Base-by-base conservation (phyloP, 1,284 basidiomycete species). In the Fomitopsis palustris region DNA sequence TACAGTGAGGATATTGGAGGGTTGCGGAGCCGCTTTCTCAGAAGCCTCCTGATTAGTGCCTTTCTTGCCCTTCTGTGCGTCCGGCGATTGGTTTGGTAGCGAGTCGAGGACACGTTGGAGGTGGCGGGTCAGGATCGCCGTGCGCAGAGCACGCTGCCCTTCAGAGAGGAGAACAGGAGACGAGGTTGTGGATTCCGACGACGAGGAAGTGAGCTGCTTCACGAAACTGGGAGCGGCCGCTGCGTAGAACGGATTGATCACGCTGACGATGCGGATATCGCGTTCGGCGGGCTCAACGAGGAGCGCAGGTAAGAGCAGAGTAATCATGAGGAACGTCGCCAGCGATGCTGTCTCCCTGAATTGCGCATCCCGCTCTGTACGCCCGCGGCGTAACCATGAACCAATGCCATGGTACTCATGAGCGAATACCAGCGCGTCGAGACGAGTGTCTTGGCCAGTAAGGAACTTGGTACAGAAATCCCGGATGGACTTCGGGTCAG, bases 191-290 rank as follows among this genome's bases (percentile, higher is more conserved):
- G 54, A n/a, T 8, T 63, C 47, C 2, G 59, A 37, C 9, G 67
- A 55, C 21, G 70, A 64, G 19, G 70, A 61, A 60, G 68, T 56
- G 55, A 71, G 62, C 29, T 68, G 68, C 31, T 70, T 60, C 19
- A 77, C 70, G 62, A 82, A 79, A 0, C 76, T 75, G 1, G 81
- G 81, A 1, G 87, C 78, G 0, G 86, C 83, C 1, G 93, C 90
- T 2, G 91, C 86, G 67, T 93, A 95, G 63, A 91, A 91, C 0
- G 92, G 91, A 61, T 94, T 93, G 68, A 94, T 81, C 43, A 95
- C 80, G 60, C 85, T 85, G 67, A 95, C 77, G 62, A 95, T 82
- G 19, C 93, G 86, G 54, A 96, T 93, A 65, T 93, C 91, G 45
- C 93, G 82, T 69, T 95, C 92, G 6, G 82, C 77, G 0, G 92